A percentile compares a stretch with the other conserved stretches of the same genome.
Conservation (phyloP, 805 yeast genomes). For the Pichia gijzeniarum region DNA sequence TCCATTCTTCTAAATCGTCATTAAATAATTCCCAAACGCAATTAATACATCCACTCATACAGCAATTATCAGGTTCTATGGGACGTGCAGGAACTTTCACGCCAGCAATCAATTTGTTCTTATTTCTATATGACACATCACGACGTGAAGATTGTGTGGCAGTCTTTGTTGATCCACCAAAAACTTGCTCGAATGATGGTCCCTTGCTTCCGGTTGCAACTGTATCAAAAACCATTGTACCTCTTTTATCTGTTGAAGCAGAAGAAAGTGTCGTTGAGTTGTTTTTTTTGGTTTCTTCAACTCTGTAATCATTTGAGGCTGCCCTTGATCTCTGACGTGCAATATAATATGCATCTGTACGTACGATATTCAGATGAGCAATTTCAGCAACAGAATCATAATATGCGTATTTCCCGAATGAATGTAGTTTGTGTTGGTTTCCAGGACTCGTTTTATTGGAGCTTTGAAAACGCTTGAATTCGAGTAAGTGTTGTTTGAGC, state of each 20-base stretch:
- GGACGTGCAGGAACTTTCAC: slow-evolving; percentile 79
- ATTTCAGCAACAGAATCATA: slow-evolving; percentile 9
- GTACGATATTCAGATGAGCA: slow-evolving; percentile 8
- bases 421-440: neutral
- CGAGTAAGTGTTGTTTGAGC: neutral
- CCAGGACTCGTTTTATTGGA: neutral
- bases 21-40: slow-evolving; percentile 94
- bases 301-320: slow-evolving; percentile 1
- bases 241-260: slow-evolving; percentile 4
- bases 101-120: slow-evolving; percentile 46
- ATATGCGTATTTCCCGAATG: slow-evolving; percentile 9
- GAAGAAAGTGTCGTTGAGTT: slow-evolving; percentile 2
- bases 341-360: slow-evolving; percentile 11
- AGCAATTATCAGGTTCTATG: slow-evolving; percentile 88
- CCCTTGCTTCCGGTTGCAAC: slow-evolving; percentile 13
- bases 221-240: slow-evolving; percentile 24
- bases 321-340: slow-evolving; percentile 13
- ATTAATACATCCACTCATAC: slow-evolving; percentile 95
- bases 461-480: neutral
- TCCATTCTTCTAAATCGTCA: slow-evolving; percentile 87
- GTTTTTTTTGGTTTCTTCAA: neutral
- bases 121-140: slow-evolving; percentile 31
- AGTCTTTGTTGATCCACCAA: slow-evolving; percentile 27
- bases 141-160: slow-evolving; percentile 31
- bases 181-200: slow-evolving; percentile 23